Percentiles rank a stretch among this genome's conserved stretches.
These are phyloP conservation scores for Trypanosoma theileri DNA, from an alignment of 208 protist genomes.

Conservation along the genomic window DNA sequence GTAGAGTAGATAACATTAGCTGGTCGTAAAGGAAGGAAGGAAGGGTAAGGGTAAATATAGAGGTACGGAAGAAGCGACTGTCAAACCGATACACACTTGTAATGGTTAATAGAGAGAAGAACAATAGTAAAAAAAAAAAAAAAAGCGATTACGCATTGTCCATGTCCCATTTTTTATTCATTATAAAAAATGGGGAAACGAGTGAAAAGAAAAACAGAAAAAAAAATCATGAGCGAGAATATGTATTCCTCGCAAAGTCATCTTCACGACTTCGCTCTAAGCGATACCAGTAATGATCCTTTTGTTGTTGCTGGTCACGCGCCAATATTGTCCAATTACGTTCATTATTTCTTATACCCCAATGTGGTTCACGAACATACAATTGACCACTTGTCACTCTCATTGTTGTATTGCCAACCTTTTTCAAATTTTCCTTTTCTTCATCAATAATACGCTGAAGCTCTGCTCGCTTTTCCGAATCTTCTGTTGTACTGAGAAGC, in stretches of 20 bases:
- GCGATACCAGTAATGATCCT: conserved; percentile 89
- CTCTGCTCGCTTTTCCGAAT: conserved; percentile 47
- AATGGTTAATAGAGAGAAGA: conserved; percentile 1
- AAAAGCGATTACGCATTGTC: neutral
- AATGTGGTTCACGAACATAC: conserved; percentile 73
- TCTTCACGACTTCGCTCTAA: conserved; percentile 78
- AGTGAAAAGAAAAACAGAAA: neutral
- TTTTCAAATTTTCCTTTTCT: conserved; percentile 55
- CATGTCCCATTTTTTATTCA: too few relatives aligned
- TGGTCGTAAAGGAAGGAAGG: too few relatives aligned
- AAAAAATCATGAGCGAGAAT: conserved; percentile 30
- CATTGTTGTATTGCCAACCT: conserved; percentile 68
- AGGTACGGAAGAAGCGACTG: too few relatives aligned
- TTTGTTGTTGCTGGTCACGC: conserved; percentile 86
- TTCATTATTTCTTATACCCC: conserved; percentile 86
- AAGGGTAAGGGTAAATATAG: neutral
- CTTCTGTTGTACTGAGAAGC: conserved; percentile 47
- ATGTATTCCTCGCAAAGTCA: conserved; percentile 81
- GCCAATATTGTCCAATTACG: conserved; percentile 85
- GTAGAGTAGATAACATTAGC: too few relatives aligned
- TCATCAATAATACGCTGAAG: conserved; percentile 60
- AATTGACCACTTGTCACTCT: conserved; percentile 75
- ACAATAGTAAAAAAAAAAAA: neutral
- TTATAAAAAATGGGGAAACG: neutral
- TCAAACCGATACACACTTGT: too few relatives aligned